Conservation (phyloP, 2,329 filamentous ascomycete species). For the Fusarium sp. region DNA sequence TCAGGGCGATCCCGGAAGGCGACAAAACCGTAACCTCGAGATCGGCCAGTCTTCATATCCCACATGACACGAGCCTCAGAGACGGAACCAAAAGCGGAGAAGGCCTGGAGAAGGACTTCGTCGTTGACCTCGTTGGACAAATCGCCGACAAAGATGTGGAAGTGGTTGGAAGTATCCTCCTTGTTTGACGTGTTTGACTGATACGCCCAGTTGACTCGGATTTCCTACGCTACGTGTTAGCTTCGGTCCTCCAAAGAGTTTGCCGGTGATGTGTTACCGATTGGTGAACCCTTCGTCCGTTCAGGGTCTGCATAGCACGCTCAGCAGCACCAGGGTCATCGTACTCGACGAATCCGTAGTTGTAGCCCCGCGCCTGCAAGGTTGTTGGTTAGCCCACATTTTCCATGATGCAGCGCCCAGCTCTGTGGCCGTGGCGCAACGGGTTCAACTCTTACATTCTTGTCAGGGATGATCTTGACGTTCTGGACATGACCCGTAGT, state of each 20-base stretch:
- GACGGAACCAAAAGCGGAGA: slow-evolving; percentile 93
- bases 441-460: slow-evolving; percentile 80
- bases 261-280: slow-evolving; percentile 66
- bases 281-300: slow-evolving; percentile 94
- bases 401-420: background rate
- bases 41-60: slow-evolving; percentile 99
- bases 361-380: slow-evolving; percentile 91
- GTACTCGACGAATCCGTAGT: slow-evolving; percentile 99
- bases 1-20: slow-evolving; percentile 94
- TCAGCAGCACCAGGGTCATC: slow-evolving; percentile 97
- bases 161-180: slow-evolving; percentile 97
- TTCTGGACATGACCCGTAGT: slow-evolving; percentile 98
- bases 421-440: background rate
- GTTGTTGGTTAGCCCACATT: slow-evolving; percentile 38
- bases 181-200: slow-evolving; percentile 95
- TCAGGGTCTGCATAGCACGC: slow-evolving; percentile 95
- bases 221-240: slow-evolving; percentile 73
- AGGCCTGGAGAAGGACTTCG: slow-evolving; percentile 91
- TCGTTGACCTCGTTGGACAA: slow-evolving; percentile 99
- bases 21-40: slow-evolving; percentile 96
- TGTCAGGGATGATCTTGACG: slow-evolving; percentile 99
- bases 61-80: slow-evolving; percentile 99
- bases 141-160: slow-evolving; percentile 98
- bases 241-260: slow-evolving; percentile 4
- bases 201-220: slow-evolving; percentile 99